Percentiles rank a stretch among this genome's conserved stretches.
Evolutionary conservation across 495 filamentous ascomycete species (phyloP).

Genomic region (Lophiostoma macrostomum): DNA sequence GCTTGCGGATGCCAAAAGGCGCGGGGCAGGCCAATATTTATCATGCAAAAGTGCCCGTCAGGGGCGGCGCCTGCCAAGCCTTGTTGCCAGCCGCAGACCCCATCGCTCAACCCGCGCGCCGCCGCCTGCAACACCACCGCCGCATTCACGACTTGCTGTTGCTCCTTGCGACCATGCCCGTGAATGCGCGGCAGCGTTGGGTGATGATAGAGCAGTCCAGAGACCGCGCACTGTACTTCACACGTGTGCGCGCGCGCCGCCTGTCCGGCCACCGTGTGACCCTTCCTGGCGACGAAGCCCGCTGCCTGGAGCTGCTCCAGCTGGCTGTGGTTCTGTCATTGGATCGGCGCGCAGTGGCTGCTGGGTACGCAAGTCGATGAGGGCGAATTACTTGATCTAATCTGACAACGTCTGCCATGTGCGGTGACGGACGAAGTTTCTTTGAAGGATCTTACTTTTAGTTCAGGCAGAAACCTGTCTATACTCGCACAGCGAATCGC

Average conservation of each 20-base stretch:
- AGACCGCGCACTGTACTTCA: slow-evolving; percentile 6
- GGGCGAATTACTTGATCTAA: slow-evolving; percentile 42
- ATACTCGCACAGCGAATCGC: not conserved
- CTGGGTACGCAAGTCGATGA: slow-evolving; percentile 28
- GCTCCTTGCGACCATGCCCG: too few species aligned
- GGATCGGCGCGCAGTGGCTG: not conserved
- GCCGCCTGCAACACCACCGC: too few species aligned
- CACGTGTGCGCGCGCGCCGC: slow-evolving; percentile 15
- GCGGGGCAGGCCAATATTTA: too few species aligned
- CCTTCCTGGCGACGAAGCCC: slow-evolving; percentile 24
- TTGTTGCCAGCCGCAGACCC: slow-evolving; percentile 10
- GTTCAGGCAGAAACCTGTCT: not conserved
- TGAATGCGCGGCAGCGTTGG: slow-evolving; percentile 26
- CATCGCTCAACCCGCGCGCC: too few species aligned
- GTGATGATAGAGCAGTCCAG: slow-evolving; percentile 34
- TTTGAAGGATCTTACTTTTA: not conserved
- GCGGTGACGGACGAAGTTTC: not conserved
- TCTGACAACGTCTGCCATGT: slow-evolving; percentile 36
- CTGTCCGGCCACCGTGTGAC: slow-evolving; percentile 13
- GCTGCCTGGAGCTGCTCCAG: slow-evolving; percentile 5
- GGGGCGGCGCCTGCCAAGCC: slow-evolving; percentile 8
- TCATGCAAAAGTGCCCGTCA: too few species aligned
- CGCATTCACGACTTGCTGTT: too few species aligned
- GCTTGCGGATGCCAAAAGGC: not conserved
- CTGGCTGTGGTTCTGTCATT: slow-evolving; percentile 26